A percentile compares a stretch with the other conserved stretches of the same genome.
Evolutionary conservation across 495 filamentous ascomycete species (phyloP).

Genomic region (Neurospora sublineolata): DNA sequence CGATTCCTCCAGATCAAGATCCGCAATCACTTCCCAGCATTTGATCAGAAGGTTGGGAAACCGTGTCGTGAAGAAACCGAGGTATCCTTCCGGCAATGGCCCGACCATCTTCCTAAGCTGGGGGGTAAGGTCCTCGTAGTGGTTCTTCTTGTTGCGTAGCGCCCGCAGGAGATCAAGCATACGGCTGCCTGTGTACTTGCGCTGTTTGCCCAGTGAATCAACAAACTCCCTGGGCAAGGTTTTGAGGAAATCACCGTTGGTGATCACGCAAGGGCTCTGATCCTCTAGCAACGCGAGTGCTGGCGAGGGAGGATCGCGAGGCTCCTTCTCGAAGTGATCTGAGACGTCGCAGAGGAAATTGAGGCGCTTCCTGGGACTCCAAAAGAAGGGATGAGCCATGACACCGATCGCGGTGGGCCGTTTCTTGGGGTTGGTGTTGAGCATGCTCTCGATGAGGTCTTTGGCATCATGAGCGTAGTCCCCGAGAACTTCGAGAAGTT

Average conservation of each 20-base stretch:
- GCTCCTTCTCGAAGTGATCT: constrained; percentile 89
- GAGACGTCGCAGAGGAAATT: constrained; percentile 86
- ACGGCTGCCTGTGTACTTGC: constrained; percentile 77
- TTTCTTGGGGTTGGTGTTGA: constrained; percentile 55
- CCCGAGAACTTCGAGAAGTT: constrained; percentile 57
- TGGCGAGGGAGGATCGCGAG: constrained; percentile 62
- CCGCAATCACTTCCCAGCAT: constrained; percentile 63
- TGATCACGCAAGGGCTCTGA: constrained; percentile 24
- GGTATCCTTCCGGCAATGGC: constrained; percentile 68
- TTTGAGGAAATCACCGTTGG: constrained; percentile 59
- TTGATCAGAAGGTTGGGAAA: constrained; percentile 78
- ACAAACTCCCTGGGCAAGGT: constrained; percentile 67
- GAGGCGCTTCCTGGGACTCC: constrained; percentile 74
- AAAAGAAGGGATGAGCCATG: constrained; percentile 93
- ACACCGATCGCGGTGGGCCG: constrained; percentile 66
- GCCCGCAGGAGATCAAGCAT: constrained; percentile 83
- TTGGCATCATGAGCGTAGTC: constrained; percentile 77
- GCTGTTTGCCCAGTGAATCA: constrained; percentile 81
- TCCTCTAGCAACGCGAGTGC: constrained; percentile 49
- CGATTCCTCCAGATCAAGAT: constrained; percentile 49
- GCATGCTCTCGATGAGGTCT: constrained; percentile 76
- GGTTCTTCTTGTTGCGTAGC: constrained; percentile 88
- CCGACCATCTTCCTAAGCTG: constrained; percentile 70
- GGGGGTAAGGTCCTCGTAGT: constrained; percentile 84
- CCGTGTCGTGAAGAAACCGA: constrained; percentile 69